Base-by-base conservation (phyloP, 2,329 filamentous ascomycete species). In the Chaetothyriales sp. region DNA sequence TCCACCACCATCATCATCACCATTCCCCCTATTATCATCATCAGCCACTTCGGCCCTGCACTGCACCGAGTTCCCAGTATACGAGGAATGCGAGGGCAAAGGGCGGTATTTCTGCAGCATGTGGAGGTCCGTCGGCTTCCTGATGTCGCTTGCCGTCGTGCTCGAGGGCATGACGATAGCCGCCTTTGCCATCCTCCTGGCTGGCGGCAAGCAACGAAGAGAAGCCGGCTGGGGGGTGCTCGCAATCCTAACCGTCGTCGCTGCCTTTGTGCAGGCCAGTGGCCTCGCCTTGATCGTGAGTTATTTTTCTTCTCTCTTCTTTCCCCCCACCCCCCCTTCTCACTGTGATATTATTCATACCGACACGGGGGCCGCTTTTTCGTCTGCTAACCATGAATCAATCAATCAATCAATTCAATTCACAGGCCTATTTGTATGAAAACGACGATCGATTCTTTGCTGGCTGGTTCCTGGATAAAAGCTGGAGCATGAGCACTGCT, bases 81-180 rank as follows among this genome's bases (percentile, higher is more conserved):
- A 76, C 49, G 72, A 77, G 51, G 81, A 86, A 64, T 90, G 86
- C 67, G 70, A 72, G 50, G 76, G 74, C 59, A 76, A 79, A 49
- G 77, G 82, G 59, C 75, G 79, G 48, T 79, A 81, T 62, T 95
- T 96, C 69, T 96, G 92, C 73, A 84, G 81, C 60, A 84, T 93
- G 76, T 98, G 90, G 90, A 78, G 85, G 53, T 86, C 81, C 22
- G 81, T 87, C 36, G 88, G 86, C 20, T 96, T 95, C 68, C 69
- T 95, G 57, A 87, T 94, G 71, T 85, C 82, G 49, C 85, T 95
- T 60, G 78, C 84, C 6, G 78, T 87, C 39, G 80, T 95, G n/a
- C 65, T 92, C 42, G 83, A 94, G 66, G 76, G 92, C 43, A 86
- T 84, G 50, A 81, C 81, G 5, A 68, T 94, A n/a, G 81, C 94